These are phyloP conservation scores for Penicillium silybi DNA, from an alignment of 495 filamentous ascomycete species.

Conservation along the genomic window DNA sequence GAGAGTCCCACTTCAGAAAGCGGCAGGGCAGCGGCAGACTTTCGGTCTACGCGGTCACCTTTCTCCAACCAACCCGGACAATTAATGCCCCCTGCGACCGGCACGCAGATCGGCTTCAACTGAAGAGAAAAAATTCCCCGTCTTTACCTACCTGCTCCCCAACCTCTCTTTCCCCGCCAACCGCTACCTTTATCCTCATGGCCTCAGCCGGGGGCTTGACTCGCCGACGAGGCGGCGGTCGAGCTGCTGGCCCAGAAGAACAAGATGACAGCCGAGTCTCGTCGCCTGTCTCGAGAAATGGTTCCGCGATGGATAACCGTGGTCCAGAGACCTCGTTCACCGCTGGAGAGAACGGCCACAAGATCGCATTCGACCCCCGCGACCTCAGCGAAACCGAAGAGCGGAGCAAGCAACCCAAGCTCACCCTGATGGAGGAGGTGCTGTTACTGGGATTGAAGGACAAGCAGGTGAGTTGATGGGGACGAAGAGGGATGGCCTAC, in stretches of 20 bases:
- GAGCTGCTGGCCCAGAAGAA: slow-evolving; percentile 50
- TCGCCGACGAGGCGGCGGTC: slow-evolving; percentile 68
- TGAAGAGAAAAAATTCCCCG: not conserved
- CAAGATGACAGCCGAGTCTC: slow-evolving; percentile 66
- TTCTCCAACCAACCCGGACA: slow-evolving; percentile 14
- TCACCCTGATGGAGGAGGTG: slow-evolving; percentile 98
- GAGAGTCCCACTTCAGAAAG: slow-evolving; percentile 28
- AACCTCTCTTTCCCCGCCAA: slow-evolving; percentile 11
- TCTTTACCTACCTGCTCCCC: slow-evolving; percentile 8
- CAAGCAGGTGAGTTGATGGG: slow-evolving; percentile 69
- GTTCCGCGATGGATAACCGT: slow-evolving; percentile 57
- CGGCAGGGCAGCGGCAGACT: slow-evolving; percentile 21
- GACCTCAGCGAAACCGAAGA: slow-evolving; percentile 97
- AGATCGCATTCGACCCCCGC: slow-evolving; percentile 95
- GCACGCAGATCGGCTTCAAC: slow-evolving; percentile 24
- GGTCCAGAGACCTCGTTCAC: slow-evolving; percentile 88
- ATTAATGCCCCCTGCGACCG: slow-evolving; percentile 26
- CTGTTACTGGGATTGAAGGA: slow-evolving; percentile 93
- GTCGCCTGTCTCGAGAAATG: slow-evolving; percentile 61
- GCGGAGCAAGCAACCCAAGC: slow-evolving; percentile 94
- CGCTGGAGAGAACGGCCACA: slow-evolving; percentile 92
- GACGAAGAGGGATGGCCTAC: not conserved
- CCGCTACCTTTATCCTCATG: slow-evolving; percentile 43
- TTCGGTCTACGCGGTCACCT: slow-evolving; percentile 28
- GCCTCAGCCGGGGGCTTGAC: slow-evolving; percentile 69